These are phyloP conservation scores for Candida silvicultrix DNA, from an alignment of 805 yeast species.

Conservation along the genomic window DNA sequence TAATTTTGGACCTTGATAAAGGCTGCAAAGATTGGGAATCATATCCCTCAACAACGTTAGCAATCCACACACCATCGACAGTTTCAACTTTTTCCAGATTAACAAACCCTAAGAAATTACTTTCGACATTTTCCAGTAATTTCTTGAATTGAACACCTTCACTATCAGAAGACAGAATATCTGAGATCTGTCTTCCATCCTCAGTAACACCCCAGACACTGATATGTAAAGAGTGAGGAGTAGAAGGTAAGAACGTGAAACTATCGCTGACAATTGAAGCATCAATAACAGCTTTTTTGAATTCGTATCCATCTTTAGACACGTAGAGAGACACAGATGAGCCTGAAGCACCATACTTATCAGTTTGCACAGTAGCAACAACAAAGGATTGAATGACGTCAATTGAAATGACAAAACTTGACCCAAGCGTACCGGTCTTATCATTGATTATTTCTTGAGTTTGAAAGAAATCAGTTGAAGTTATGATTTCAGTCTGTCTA, in stretches of 20 bases:
- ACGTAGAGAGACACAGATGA: conserved; percentile 19
- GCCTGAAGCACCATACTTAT: conserved; percentile 14
- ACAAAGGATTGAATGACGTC: conserved; percentile 28
- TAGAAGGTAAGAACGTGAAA: conserved; percentile 29
- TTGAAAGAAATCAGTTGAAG: conserved; percentile 40
- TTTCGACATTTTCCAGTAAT: conserved; percentile 33
- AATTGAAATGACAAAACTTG: conserved; percentile 25
- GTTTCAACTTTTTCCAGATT: conserved; percentile 37
- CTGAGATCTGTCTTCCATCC: conserved; percentile 18
- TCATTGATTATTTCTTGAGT: conserved; percentile 24
- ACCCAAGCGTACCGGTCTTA: conserved; percentile 24
- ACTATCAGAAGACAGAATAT: conserved; percentile 32
- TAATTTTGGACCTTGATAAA: conserved; percentile 25
- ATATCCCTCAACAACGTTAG: conserved; percentile 27
- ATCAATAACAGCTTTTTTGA: conserved; percentile 28
- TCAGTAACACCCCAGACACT: conserved; percentile 20
- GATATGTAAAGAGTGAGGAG: conserved; percentile 34
- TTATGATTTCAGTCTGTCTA: conserved; percentile 23
- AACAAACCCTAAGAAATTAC: conserved; percentile 21
- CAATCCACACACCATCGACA: conserved; percentile 65
- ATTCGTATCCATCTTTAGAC: conserved; percentile 27
- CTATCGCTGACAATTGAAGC: conserved; percentile 15
- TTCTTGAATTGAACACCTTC: conserved; percentile 47
- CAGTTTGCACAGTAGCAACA: conserved; percentile 24
- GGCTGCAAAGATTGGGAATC: conserved; percentile 13